Conservation (phyloP, 768 basidiomycete species). For the Clitopilus passeckerianus region DNA sequence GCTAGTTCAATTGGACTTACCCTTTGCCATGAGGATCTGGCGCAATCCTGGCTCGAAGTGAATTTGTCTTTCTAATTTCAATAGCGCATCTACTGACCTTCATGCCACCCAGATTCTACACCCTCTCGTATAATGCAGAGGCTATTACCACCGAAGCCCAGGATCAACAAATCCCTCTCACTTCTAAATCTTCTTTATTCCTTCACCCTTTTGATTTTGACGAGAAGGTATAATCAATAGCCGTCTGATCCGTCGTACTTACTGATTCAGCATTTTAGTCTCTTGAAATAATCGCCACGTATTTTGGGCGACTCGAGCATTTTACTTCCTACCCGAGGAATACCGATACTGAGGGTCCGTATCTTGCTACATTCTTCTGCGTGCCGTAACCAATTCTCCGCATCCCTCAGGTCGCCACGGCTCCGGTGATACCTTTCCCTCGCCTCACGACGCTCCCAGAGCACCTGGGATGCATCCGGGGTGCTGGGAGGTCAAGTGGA, state of each 20-base stretch:
- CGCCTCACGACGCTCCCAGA: conserved; percentile 55
- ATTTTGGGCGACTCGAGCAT: conserved; percentile 64
- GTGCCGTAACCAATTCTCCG: background rate
- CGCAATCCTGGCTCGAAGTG: conserved; percentile 51
- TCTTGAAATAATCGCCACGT: conserved; percentile 42
- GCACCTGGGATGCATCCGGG: conserved; percentile 48
- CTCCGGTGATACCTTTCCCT: conserved; percentile 25
- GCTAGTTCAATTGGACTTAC: conserved; percentile 41
- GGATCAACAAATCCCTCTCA: conserved; percentile 12
- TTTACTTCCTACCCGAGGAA: conserved; percentile 28
- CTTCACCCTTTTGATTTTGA: conserved; percentile 57
- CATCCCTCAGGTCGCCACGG: background rate
- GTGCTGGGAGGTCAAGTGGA: conserved; percentile 80
- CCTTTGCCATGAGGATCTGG: conserved; percentile 58
- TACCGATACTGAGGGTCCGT: conserved; percentile 4
- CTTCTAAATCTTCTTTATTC: conserved; percentile 31
- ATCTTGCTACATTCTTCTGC: conserved; percentile 10
- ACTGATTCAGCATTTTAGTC: conserved; percentile 28
- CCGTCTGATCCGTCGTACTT: background rate
- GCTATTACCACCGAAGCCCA: conserved; percentile 38
- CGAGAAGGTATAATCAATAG: conserved; percentile 39
- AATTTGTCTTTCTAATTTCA: conserved; percentile 1
- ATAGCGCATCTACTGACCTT: background rate
- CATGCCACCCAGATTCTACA: conserved; percentile 28
- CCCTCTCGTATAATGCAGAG: conserved; percentile 50